These are phyloP conservation scores for Schwanniomyces polymorphus DNA, from an alignment of 805 yeast species.

Conservation along the genomic window DNA sequence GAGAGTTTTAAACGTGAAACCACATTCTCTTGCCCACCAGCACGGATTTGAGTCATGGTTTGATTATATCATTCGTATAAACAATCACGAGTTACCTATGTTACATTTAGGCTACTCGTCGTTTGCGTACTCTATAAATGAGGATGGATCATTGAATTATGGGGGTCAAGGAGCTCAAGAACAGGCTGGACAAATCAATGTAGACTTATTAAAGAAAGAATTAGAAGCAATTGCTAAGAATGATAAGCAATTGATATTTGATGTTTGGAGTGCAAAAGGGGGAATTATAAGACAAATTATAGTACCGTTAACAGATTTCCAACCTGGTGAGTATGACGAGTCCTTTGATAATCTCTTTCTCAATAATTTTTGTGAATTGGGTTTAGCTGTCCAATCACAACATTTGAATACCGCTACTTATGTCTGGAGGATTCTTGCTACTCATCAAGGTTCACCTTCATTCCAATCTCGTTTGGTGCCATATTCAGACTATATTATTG, in stretches of 20 bases:
- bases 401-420: slow-evolving; percentile 73
- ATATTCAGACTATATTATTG: slow-evolving; percentile 84
- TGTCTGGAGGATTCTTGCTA: slow-evolving; percentile 82
- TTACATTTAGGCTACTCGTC: slow-evolving; percentile 25
- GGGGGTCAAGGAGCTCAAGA: slow-evolving; percentile 31
- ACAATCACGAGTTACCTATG: slow-evolving; percentile 63
- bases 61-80: slow-evolving; percentile 80
- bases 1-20: slow-evolving; percentile 36
- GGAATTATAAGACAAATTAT: slow-evolving; percentile 44
- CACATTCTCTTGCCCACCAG: slow-evolving; percentile 34
- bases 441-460: slow-evolving; percentile 79
- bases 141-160: slow-evolving; percentile 41
- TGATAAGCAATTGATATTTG: slow-evolving; percentile 48
- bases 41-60: slow-evolving; percentile 74
- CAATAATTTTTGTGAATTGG: slow-evolving; percentile 50
- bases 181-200: slow-evolving; percentile 40
- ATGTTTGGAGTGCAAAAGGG: slow-evolving; percentile 89
- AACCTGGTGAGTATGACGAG: neutral
- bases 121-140: slow-evolving; percentile 32
- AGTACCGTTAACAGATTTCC: slow-evolving; percentile 17
- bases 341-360: slow-evolving; percentile 14
- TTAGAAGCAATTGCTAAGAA: slow-evolving; percentile 30
- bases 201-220: slow-evolving; percentile 43
- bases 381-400: slow-evolving; percentile 73
- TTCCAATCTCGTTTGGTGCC: slow-evolving; percentile 79